Evolutionary conservation across 345 rosid genomes (phyloP).

Genomic region (Eucalyptus tenuipes): DNA sequence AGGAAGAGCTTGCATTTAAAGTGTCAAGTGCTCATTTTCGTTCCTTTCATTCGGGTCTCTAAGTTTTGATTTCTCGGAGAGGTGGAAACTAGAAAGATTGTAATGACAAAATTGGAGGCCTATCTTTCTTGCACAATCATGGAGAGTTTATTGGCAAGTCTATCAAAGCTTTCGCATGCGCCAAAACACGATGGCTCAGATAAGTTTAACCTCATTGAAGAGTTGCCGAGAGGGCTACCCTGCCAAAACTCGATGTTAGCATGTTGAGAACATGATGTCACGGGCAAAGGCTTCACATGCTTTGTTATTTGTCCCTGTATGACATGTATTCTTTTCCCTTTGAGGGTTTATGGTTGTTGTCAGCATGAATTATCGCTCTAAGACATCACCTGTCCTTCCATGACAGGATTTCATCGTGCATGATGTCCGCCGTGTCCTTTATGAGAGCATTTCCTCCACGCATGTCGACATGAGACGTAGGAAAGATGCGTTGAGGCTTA

Average conservation of each 20-base stretch:
- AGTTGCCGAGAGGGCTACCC: not conserved
- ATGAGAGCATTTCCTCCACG: conserved; percentile 24
- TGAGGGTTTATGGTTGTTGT: not conserved
- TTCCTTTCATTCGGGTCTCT: not conserved
- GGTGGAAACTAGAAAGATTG: not conserved
- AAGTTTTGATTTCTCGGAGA: not conserved
- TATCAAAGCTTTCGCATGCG: not conserved
- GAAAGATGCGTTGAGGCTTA: conserved; percentile 25
- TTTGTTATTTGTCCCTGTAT: not conserved
- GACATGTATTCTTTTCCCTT: not conserved
- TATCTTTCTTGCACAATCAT: not conserved
- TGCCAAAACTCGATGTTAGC: not conserved
- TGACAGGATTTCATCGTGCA: conserved; percentile 54
- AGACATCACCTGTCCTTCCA: not conserved
- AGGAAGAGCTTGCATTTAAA: not conserved
- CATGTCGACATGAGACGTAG: conserved; percentile 15
- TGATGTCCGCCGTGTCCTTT: conserved; percentile 40
- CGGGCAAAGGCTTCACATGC: not conserved
- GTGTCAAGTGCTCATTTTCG: not conserved
- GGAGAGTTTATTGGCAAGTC: not conserved
- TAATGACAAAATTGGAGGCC: not conserved
- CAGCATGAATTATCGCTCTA: not conserved
- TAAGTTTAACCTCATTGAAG: not conserved
- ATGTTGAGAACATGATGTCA: not conserved
- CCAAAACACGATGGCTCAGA: not conserved